Evolutionary conservation across 129 eudicot species (phyloP).

Genomic region (Heracleum sosnowskyi): DNA sequence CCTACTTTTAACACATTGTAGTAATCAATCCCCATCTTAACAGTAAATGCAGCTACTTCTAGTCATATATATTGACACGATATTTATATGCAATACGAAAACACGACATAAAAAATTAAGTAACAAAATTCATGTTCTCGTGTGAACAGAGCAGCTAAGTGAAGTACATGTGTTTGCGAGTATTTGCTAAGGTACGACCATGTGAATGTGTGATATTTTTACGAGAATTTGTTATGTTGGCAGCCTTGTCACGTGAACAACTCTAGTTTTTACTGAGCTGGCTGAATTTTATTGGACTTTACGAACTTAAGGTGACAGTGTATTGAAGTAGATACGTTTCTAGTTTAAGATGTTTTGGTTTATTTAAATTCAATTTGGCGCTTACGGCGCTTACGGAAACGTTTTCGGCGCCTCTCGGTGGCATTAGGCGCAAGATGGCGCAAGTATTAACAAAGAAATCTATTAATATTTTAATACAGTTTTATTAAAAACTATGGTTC

Average conservation of each 20-base stretch:
- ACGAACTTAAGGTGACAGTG: no score
- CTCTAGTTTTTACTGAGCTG: no score
- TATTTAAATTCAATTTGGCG: neutral
- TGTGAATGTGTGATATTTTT: neutral
- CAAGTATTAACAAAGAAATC: no score
- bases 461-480: no score
- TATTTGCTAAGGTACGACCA: neutral
- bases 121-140: neutral
- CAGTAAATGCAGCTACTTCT: neutral
- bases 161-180: neutral
- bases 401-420: conserved; percentile 29
- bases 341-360: conserved; percentile 12
- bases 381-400: conserved; percentile 16
- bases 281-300: no score
- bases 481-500: no score
- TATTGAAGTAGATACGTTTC: no score
- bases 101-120: no score
- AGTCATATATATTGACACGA: neutral
- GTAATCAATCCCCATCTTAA: conserved; percentile 79
- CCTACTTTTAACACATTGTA: conserved; percentile 60
- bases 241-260: neutral
- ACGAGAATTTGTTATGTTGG: neutral
- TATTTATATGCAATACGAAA: neutral
- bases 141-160: neutral
- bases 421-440: conserved; percentile 5